These are phyloP conservation scores for Eurotiales sp. DNA, from an alignment of 2,329 filamentous ascomycete species.

Conservation along the genomic window DNA sequence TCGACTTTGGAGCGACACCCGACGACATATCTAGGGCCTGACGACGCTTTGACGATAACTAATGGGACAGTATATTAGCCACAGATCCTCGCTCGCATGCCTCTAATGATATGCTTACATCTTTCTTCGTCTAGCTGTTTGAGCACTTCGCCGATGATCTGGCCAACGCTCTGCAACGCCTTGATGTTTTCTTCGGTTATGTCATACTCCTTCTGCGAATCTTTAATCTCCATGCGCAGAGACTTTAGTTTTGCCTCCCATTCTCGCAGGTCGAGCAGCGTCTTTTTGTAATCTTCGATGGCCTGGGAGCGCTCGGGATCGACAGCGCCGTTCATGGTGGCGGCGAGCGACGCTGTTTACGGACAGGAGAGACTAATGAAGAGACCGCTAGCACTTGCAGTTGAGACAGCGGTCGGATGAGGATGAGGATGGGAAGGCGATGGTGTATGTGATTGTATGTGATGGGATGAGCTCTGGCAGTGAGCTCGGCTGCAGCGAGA, in stretches of 20 bases:
- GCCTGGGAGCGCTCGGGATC: slow-evolving; percentile 62
- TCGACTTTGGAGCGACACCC: slow-evolving; percentile 98
- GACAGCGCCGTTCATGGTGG: slow-evolving; percentile 35
- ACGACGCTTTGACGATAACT: slow-evolving; percentile 99
- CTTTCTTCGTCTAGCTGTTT: slow-evolving; percentile 98
- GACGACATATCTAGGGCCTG: slow-evolving; percentile 94
- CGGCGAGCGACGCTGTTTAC: slow-evolving; percentile 8
- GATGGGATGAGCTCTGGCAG: slow-evolving; percentile 10
- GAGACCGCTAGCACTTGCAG: neutral
- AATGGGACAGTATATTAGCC: slow-evolving; percentile 14
- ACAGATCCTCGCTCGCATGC: slow-evolving; percentile 1
- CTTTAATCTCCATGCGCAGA: slow-evolving; percentile 92
- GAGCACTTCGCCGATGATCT: slow-evolving; percentile 98
- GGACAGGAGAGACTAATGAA: slow-evolving; percentile 7
- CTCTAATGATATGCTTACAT: slow-evolving; percentile 61
- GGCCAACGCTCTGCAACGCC: slow-evolving; percentile 94
- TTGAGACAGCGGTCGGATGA: neutral
- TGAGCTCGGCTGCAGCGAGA: neutral
- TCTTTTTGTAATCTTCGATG: slow-evolving; percentile 72
- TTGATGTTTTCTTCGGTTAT: slow-evolving; percentile 99
- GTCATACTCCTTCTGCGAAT: slow-evolving; percentile 89
- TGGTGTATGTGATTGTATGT: neutral
- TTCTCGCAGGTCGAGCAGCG: slow-evolving; percentile 90
- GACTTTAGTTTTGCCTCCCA: slow-evolving; percentile 98
- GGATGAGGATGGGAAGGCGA: neutral